Conservation (phyloP, 441 rosid genomes). For the Cnidoscolus chayamansa region DNA sequence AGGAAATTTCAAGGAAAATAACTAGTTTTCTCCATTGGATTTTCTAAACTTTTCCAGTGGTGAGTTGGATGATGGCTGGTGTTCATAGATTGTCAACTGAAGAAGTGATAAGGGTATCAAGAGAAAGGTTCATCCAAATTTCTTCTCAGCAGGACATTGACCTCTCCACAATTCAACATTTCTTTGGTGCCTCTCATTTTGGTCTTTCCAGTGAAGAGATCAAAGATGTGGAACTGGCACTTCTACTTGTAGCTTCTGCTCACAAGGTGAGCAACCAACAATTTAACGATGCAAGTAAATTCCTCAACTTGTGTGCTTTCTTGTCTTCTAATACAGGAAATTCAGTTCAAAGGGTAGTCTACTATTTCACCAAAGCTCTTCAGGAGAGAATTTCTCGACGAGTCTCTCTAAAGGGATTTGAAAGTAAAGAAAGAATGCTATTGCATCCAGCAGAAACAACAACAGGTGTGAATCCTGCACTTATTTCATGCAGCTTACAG, state of each 20-base stretch:
- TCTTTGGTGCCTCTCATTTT: not conserved
- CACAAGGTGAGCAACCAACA: constrained; percentile 22
- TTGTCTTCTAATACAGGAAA: constrained; percentile 27
- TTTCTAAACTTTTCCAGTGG: not conserved
- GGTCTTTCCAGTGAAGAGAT: constrained; percentile 17
- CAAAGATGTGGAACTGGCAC: constrained; percentile 28
- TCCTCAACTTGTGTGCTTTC: constrained; percentile 24
- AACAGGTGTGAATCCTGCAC: not conserved
- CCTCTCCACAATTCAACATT: constrained; percentile 17
- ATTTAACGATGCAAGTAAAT: constrained; percentile 22
- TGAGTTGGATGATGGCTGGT: constrained; percentile 21
- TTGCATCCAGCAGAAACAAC: constrained; percentile 18
- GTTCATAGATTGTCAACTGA: constrained; percentile 14
- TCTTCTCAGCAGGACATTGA: constrained; percentile 9
- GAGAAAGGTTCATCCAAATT: constrained; percentile 17
- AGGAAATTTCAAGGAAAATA: not conserved
- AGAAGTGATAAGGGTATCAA: constrained; percentile 26
- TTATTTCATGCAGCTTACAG: constrained; percentile 4
- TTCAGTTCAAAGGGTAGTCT: constrained; percentile 29
- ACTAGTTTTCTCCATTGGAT: not conserved
- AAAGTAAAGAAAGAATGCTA: not conserved
- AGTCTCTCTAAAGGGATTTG: not conserved
- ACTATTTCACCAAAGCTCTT: constrained; percentile 29
- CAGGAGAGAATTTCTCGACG: constrained; percentile 24
- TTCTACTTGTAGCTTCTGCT: constrained; percentile 26